These are phyloP conservation scores for Moesziomyces parantarcticus DNA, from an alignment of 1,284 basidiomycete species.

Conservation along the genomic window DNA sequence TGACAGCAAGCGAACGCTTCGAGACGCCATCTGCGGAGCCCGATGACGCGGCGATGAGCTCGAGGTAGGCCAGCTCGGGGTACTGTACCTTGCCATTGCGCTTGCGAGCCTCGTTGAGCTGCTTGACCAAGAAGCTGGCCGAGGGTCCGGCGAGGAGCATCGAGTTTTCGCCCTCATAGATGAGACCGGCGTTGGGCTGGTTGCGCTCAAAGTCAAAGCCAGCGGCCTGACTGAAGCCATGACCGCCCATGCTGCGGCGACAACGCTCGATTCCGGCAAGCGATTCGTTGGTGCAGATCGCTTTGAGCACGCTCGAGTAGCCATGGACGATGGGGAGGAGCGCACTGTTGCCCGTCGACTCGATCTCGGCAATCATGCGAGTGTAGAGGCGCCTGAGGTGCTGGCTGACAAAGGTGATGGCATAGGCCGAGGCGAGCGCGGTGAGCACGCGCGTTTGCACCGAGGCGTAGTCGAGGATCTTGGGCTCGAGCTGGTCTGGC, in stretches of 20 bases:
- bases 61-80: constrained; percentile 42
- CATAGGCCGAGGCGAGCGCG: constrained; percentile 49
- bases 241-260: constrained; percentile 54
- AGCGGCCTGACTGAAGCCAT: constrained; percentile 50
- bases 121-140: constrained; percentile 56
- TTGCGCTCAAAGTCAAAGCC: constrained; percentile 58
- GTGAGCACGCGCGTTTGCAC: constrained; percentile 55
- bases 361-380: constrained; percentile 44
- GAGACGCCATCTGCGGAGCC: constrained; percentile 1
- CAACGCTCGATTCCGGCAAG: constrained; percentile 52
- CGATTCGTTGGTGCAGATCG: constrained; percentile 49
- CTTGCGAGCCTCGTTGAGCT: constrained; percentile 36
- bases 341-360: constrained; percentile 27
- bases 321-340: constrained; percentile 56
- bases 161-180: constrained; percentile 59
- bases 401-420: constrained; percentile 52
- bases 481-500: constrained; percentile 40
- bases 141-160: constrained; percentile 56
- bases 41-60: constrained; percentile 5
- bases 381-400: constrained; percentile 51
- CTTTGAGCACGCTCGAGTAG: constrained; percentile 57
- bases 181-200: constrained; percentile 57
- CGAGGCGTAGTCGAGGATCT: constrained; percentile 56
- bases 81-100: constrained; percentile 21
- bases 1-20: constrained; percentile 13